A percentile compares a stretch with the other conserved stretches of the same genome.
phyloP scores from a whole-genome alignment of 2,329 filamentous ascomycete species.

The Fusarium napiforme region DNA sequence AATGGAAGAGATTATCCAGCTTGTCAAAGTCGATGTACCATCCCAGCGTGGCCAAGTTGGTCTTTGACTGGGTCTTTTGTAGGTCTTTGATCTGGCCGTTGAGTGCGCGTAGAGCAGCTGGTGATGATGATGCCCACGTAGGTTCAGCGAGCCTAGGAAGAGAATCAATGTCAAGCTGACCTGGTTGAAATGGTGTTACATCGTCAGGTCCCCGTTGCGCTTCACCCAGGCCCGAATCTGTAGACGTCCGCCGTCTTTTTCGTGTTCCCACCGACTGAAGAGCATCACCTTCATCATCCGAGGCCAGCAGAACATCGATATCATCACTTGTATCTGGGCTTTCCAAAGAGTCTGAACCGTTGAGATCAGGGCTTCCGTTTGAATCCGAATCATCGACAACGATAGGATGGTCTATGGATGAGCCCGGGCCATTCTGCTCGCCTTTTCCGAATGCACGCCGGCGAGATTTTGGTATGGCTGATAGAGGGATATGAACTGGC shows the following conservation, averaged over 20 bases:
- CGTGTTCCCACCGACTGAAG: slow-evolving; percentile 15
- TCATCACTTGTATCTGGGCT: slow-evolving; percentile 22
- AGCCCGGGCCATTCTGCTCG: background rate
- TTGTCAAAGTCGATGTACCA: slow-evolving; percentile 81
- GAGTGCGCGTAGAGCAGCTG: slow-evolving; percentile 41
- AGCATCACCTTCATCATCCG: slow-evolving; percentile 29
- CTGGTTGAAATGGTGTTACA: slow-evolving; percentile 69
- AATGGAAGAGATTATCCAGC: slow-evolving; percentile 83
- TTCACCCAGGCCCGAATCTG: slow-evolving; percentile 34
- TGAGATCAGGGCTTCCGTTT: slow-evolving; percentile 29
- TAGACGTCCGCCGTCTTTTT: slow-evolving; percentile 35
- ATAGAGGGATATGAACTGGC: slow-evolving; percentile 42
- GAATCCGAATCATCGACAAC: slow-evolving; percentile 9
- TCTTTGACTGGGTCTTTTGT: slow-evolving; percentile 70
- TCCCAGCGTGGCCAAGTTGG: slow-evolving; percentile 74
- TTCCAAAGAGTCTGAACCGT: background rate
- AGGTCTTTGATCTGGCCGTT: slow-evolving; percentile 69
- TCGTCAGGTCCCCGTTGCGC: slow-evolving; percentile 1
- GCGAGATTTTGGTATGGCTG: slow-evolving; percentile 42
- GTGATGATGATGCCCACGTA: slow-evolving; percentile 46
- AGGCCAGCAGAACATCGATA: slow-evolving; percentile 36
- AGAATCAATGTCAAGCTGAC: slow-evolving; percentile 68
- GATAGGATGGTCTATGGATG: slow-evolving; percentile 1
- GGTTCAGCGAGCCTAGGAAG: slow-evolving; percentile 69
- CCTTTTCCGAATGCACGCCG: slow-evolving; percentile 12